Evolutionary conservation across 2,329 filamentous ascomycete species (phyloP), one percentile per base, ranked within the genome.

Genomic region (Sclerotinia borealis): DNA sequence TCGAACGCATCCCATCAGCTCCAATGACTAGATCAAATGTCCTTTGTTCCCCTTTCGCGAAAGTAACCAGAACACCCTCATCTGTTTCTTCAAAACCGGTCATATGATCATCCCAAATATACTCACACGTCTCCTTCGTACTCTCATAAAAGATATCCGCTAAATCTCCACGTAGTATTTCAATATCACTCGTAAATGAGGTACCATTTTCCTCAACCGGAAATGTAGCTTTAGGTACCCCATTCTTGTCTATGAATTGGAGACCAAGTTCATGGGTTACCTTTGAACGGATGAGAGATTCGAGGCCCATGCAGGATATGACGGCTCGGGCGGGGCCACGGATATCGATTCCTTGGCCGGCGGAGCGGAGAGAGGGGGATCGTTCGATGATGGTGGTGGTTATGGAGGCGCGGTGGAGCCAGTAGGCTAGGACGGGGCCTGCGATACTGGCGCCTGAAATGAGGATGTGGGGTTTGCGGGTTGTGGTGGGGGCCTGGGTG

Each of bases 281-380:
- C 39, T 75, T 75, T 49, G 73, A 71, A 22, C 71, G 72, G n/a
- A 78, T 75, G 0, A 73, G 72, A 48, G 77, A 76, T 70, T 78
- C 73, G 0, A 76, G 76, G 0, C 77, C 76, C 67, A 78, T 78
- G 48, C 71, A 74, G 2, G 73, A 70, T 72, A 78, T 77, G 1
- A 78, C 71, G 1, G 72, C 69, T 5, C 78, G 74, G 2, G 76
- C 76, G 2, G 68, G 69, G 9, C 72, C 75, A 76, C 81, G 79
- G 3, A 86, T 74, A 67, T 86, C 84, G 34, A 86, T 72, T 51
- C 84, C 81, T 11, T 80, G 78, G 0, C 84, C 84, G 0, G 75
- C 75, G 1, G 77, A 72, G 2, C 83, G 78, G 0, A 84, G 71
- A 41, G 4, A 74, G 68, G 50, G 67, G 74, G 5, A 78, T 75